phyloP scores from a whole-genome alignment of 768 basidiomycete genomes.

The Auricularia cornea region DNA sequence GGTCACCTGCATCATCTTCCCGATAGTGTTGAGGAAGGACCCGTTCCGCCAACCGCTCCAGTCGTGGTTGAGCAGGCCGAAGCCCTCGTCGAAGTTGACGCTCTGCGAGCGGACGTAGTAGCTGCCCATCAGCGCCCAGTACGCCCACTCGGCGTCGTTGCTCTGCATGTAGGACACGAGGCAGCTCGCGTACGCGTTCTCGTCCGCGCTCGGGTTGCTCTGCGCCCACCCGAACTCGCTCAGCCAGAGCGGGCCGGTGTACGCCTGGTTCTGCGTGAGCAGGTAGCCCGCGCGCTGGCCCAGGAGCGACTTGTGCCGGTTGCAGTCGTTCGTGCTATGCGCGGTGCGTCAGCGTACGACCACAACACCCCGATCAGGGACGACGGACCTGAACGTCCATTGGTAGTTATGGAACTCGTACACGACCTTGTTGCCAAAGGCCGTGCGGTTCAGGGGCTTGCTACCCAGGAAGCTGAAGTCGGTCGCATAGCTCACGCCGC shows the following conservation, averaged over 20 bases:
- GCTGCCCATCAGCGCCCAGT: background rate
- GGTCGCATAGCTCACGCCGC: background rate
- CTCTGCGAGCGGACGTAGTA: background rate
- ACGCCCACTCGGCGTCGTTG: background rate
- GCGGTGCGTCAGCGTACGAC: background rate
- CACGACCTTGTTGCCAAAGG: background rate
- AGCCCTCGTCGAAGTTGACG: background rate
- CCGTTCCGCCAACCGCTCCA: background rate
- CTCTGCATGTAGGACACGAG: background rate
- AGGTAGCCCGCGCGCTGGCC: background rate
- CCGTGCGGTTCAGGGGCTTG: background rate
- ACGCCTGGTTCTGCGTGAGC: background rate
- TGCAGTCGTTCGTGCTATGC: background rate
- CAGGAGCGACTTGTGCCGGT: background rate
- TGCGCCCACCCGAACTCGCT: slow-evolving; percentile 1
- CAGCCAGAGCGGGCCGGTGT: background rate
- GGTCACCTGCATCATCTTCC: background rate
- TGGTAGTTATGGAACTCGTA: slow-evolving; percentile 1
- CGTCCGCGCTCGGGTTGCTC: background rate
- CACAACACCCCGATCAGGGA: too few species aligned
- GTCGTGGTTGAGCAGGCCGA: background rate
- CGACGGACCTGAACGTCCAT: background rate
- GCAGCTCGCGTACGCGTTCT: background rate
- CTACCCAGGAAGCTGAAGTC: background rate
- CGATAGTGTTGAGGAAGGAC: background rate